A percentile compares a stretch with the other conserved stretches of the same genome.
phyloP scores from a whole-genome alignment of 768 basidiomycete genomes.

The Clitopilus hobsonii region DNA sequence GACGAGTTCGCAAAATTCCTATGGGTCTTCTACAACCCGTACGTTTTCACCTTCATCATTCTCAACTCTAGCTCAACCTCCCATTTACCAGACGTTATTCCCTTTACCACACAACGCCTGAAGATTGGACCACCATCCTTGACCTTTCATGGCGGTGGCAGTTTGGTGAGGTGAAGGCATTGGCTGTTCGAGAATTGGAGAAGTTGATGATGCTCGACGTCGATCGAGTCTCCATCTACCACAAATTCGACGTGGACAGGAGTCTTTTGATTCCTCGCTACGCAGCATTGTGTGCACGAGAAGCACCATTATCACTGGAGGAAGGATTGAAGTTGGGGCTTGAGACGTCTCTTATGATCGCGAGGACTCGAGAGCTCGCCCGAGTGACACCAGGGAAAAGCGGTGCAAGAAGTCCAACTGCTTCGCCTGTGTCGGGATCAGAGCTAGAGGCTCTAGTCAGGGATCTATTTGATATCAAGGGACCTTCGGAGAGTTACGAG shows the following conservation, averaged over 20 bases:
- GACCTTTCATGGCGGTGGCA: constrained; percentile 52
- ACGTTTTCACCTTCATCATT: constrained; percentile 12
- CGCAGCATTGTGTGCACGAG: constrained; percentile 44
- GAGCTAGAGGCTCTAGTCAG: background rate
- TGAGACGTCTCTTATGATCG: constrained; percentile 44
- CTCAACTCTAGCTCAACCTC: background rate
- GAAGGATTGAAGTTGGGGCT: constrained; percentile 55
- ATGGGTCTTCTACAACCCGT: constrained; percentile 57
- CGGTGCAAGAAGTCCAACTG: constrained; percentile 13
- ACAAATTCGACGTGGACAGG: constrained; percentile 41
- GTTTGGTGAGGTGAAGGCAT: constrained; percentile 50
- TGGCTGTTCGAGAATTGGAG: constrained; percentile 58
- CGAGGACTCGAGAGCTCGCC: constrained; percentile 44
- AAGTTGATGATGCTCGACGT: constrained; percentile 41
- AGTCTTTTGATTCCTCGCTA: constrained; percentile 53
- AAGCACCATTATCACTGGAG: constrained; percentile 43
- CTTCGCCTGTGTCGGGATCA: background rate
- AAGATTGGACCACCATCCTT: constrained; percentile 56
- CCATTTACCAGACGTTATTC: constrained; percentile 31
- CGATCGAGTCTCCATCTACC: constrained; percentile 52
- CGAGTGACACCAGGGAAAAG: constrained; percentile 20
- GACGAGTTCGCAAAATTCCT: constrained; percentile 41
- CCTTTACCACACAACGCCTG: constrained; percentile 43
- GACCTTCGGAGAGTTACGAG: background rate
- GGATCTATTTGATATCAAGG: background rate